phyloP scores from a whole-genome alignment of 1,284 basidiomycete species.

The Ganoderma meredithae region DNA sequence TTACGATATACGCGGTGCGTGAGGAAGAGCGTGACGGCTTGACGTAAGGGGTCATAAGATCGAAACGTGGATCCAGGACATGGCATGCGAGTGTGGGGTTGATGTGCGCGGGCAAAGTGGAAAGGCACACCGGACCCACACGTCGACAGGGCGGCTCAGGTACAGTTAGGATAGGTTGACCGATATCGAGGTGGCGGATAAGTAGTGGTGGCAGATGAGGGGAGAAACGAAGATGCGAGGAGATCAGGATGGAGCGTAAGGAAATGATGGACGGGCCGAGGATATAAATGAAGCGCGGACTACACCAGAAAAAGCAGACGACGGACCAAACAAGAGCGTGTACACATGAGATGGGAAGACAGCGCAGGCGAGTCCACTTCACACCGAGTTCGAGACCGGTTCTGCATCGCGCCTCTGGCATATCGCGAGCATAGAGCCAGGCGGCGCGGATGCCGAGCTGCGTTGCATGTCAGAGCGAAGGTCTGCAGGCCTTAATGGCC shows the following conservation, averaged over 20 bases:
- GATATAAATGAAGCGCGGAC: slow-evolving; percentile 33
- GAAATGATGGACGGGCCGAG: slow-evolving; percentile 14
- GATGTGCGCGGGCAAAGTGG: slow-evolving; percentile 10
- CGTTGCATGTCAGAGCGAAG: slow-evolving; percentile 13
- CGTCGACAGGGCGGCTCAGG: slow-evolving; percentile 14
- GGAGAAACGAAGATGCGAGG: slow-evolving; percentile 6
- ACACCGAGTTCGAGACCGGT: slow-evolving; percentile 6
- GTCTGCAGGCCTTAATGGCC: slow-evolving; percentile 27
- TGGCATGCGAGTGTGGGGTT: slow-evolving; percentile 24
- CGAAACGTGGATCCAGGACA: slow-evolving; percentile 23
- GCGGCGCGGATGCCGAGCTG: background rate
- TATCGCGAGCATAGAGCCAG: background rate
- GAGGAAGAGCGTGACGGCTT: slow-evolving; percentile 31
- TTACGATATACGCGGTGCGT: slow-evolving; percentile 14
- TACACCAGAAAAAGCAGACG: slow-evolving; percentile 26
- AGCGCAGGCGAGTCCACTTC: slow-evolving; percentile 15
- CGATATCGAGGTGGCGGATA: slow-evolving; percentile 12
- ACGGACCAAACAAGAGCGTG: slow-evolving; percentile 28
- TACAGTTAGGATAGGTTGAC: slow-evolving; percentile 21
- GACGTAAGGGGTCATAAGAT: slow-evolving; percentile 29
- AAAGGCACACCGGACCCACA: slow-evolving; percentile 3
- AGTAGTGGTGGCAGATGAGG: slow-evolving; percentile 1
- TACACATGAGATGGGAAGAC: slow-evolving; percentile 28
- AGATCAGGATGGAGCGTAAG: slow-evolving; percentile 9
- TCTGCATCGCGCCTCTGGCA: slow-evolving; percentile 1